Percentiles rank a stretch among this genome's conserved stretches.
phyloP scores from a whole-genome alignment of 768 basidiomycete species.

The Russula olivacea region DNA sequence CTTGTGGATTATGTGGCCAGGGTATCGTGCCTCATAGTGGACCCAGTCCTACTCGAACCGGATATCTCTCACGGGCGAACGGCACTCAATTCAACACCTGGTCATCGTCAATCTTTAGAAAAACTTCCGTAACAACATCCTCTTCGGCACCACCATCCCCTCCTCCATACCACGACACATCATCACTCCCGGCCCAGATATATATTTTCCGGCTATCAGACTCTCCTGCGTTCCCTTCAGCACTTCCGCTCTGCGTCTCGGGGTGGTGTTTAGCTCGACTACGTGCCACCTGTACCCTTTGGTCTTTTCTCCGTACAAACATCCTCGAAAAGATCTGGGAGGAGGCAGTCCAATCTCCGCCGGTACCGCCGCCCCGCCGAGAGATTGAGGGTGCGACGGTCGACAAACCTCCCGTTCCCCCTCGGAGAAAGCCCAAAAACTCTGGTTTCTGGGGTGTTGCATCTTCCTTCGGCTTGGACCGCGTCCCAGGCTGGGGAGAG shows the following conservation, averaged over 20 bases:
- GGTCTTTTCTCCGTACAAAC: constrained; percentile 80
- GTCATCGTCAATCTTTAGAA: constrained; percentile 55
- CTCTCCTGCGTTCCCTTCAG: constrained; percentile 28
- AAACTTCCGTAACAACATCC: constrained; percentile 35
- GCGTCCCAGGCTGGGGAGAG: constrained; percentile 48
- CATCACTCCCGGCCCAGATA: constrained; percentile 40
- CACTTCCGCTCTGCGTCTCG: constrained; percentile 61
- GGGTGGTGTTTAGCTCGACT: constrained; percentile 86
- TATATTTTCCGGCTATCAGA: constrained; percentile 62
- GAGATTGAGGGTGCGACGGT: constrained; percentile 13
- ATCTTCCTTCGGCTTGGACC: constrained; percentile 45
- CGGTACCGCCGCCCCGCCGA: constrained; percentile 31
- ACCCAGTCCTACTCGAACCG: constrained; percentile 35
- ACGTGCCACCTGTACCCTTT: constrained; percentile 81
- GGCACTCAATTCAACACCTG: constrained; percentile 39
- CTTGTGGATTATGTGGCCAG: constrained; percentile 76
- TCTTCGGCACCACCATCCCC: constrained; percentile 35
- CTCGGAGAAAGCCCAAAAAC: constrained; percentile 40
- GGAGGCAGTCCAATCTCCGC: constrained; percentile 47
- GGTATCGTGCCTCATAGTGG: constrained; percentile 41
- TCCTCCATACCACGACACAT: constrained; percentile 28
- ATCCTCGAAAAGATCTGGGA: constrained; percentile 88
- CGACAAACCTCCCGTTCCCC: constrained; percentile 57
- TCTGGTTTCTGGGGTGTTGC: constrained; percentile 62
- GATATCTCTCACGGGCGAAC: constrained; percentile 24